Percentiles rank a stretch among this genome's conserved stretches.
Evolutionary conservation across 2,329 filamentous ascomycete species (phyloP).

Genomic region (Amylocarpus encephaloides): DNA sequence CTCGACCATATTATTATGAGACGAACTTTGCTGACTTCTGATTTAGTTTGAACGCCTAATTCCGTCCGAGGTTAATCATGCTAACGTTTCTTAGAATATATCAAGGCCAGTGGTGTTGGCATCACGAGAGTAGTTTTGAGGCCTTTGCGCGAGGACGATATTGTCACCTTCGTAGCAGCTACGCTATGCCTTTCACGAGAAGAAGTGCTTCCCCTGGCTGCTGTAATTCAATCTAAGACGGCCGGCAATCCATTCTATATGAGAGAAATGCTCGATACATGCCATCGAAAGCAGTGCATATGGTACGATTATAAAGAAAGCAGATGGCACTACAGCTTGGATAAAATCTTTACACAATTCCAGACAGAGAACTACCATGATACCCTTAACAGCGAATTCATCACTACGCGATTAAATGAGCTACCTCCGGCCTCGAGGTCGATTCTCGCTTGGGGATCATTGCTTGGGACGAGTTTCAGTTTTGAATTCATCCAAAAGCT

Average conservation of each 20-base stretch:
- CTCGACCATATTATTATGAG: not conserved
- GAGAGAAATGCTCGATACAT: slow-evolving; percentile 81
- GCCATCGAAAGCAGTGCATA: slow-evolving; percentile 79
- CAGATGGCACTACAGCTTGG: slow-evolving; percentile 78
- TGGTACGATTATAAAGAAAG: slow-evolving; percentile 85
- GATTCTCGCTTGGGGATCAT: slow-evolving; percentile 78
- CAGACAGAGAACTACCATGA: slow-evolving; percentile 71
- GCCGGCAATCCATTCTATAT: slow-evolving; percentile 87
- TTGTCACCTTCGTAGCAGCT: slow-evolving; percentile 72
- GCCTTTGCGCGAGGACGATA: slow-evolving; percentile 72
- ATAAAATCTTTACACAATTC: slow-evolving; percentile 81
- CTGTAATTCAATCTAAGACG: slow-evolving; percentile 70
- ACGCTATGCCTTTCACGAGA: slow-evolving; percentile 70
- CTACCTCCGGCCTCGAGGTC: slow-evolving; percentile 67
- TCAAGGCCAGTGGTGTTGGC: slow-evolving; percentile 42
- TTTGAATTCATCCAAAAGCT: slow-evolving; percentile 74
- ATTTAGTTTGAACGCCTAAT: not conserved
- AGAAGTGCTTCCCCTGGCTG: slow-evolving; percentile 69
- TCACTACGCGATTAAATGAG: slow-evolving; percentile 70
- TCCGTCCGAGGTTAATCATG: slow-evolving; percentile 5
- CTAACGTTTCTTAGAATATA: slow-evolving; percentile 26
- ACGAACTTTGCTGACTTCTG: too few species aligned
- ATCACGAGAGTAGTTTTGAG: slow-evolving; percentile 66
- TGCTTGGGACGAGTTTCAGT: slow-evolving; percentile 77
- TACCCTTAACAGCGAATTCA: slow-evolving; percentile 75